Percentiles rank a stretch among this genome's conserved stretches.
phyloP scores from a whole-genome alignment of 2,329 filamentous ascomycete genomes.

The Ophiostoma montium region DNA sequence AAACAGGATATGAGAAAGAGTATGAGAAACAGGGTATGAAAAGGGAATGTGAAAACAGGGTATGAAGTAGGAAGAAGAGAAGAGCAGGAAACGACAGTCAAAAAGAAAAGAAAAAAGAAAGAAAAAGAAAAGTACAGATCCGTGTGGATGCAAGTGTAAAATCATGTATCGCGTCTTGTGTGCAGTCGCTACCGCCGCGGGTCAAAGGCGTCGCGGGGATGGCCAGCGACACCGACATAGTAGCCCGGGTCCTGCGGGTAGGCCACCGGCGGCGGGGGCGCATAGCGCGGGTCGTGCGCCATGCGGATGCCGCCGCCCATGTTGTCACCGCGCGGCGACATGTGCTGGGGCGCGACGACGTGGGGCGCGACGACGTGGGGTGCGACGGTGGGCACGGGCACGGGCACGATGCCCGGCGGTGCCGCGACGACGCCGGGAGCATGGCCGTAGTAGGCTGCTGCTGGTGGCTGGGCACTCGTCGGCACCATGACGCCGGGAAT shows the following conservation, averaged over 20 bases:
- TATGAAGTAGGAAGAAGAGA: neutral
- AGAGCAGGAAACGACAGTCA: neutral
- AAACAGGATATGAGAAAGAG: neutral
- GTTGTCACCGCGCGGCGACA: constrained; percentile 1
- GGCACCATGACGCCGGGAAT: neutral
- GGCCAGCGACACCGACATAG: neutral
- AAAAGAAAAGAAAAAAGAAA: too few relatives aligned
- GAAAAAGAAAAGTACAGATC: neutral
- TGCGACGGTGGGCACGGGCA: neutral
- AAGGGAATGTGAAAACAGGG: neutral
- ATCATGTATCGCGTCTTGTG: neutral
- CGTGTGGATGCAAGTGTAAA: neutral
- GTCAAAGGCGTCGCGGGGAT: too few relatives aligned
- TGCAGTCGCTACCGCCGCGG: neutral
- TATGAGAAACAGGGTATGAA: too few relatives aligned
- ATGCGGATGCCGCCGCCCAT: neutral
- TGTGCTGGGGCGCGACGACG: neutral
- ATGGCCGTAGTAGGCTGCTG: neutral
- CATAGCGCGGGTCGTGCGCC: neutral
- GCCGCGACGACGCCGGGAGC: neutral
- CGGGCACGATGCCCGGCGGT: too few relatives aligned
- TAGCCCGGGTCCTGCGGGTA: neutral
- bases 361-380: too few relatives aligned
- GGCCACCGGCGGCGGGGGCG: neutral
- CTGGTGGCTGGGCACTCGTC: neutral